phyloP scores from a whole-genome alignment of 176 grass and related monocot species.

The Paspalum vaginatum region DNA sequence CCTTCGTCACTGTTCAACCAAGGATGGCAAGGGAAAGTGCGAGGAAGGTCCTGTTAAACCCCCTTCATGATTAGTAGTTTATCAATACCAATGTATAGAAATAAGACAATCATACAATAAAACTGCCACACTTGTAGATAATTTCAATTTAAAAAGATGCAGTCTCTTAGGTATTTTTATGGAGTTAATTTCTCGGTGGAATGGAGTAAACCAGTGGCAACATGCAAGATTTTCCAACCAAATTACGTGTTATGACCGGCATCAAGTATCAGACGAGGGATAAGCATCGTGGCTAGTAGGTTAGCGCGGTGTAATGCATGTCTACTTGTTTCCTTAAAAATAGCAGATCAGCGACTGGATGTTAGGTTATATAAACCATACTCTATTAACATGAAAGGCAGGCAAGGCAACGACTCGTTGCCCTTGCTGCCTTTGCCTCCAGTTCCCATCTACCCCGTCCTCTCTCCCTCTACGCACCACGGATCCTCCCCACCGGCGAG shows the following conservation, averaged over 20 bases:
- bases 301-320: too few species aligned
- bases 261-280: too few species aligned
- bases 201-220: conserved; percentile 2
- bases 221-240: background rate
- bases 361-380: too few species aligned
- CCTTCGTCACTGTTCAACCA: conserved; percentile 87
- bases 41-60: conserved; percentile 81
- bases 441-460: too few species aligned
- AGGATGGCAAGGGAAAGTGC: conserved; percentile 91
- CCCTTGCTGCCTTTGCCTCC: too few species aligned
- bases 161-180: background rate
- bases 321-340: too few species aligned
- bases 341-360: too few species aligned
- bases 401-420: too few species aligned
- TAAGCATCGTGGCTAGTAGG: too few species aligned
- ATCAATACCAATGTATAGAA: background rate
- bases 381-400: too few species aligned
- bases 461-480: too few species aligned
- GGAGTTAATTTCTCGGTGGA: background rate
- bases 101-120: background rate
- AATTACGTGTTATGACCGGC: background rate
- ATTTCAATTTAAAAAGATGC: background rate
- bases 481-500: too few species aligned
- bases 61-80: background rate
- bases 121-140: background rate